Evolutionary conservation across 371 early-diverging fungal species (phyloP).

Genomic region (Synchytrium microbalum): DNA sequence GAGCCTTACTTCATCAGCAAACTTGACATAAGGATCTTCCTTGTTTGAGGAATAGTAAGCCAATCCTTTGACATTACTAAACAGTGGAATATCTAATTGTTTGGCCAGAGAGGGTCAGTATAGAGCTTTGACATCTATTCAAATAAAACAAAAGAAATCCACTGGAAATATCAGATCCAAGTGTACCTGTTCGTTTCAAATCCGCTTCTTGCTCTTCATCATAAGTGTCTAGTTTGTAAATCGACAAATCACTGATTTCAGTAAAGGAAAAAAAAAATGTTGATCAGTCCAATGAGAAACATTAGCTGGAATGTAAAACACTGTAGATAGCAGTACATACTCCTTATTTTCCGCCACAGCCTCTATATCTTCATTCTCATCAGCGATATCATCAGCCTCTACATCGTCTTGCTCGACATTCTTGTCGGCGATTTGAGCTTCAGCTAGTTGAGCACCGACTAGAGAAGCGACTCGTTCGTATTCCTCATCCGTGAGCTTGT

Average conservation of each 20-base stretch:
- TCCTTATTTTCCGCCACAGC: constrained; percentile 6
- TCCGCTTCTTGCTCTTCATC: not conserved
- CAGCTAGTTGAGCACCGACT: constrained; percentile 63
- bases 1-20: constrained; percentile 36
- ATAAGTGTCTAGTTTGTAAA: constrained; percentile 14
- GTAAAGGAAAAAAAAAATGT: not conserved
- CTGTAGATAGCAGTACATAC: not conserved
- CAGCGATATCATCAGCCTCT: constrained; percentile 17
- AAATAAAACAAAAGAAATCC: constrained; percentile 55
- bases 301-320: not conserved
- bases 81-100: constrained; percentile 19
- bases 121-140: constrained; percentile 7
- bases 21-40: constrained; percentile 77
- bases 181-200: constrained; percentile 1
- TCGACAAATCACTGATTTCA: constrained; percentile 10
- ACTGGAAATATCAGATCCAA: constrained; percentile 30
- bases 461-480: constrained; percentile 63
- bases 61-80: constrained; percentile 47
- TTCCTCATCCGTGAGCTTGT: constrained; percentile 78
- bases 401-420: constrained; percentile 15
- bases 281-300: no score
- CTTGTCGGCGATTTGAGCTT: constrained; percentile 49
- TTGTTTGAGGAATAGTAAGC: constrained; percentile 66
- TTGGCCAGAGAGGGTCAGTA: not conserved
- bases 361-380: constrained; percentile 18